Percentiles rank a stretch among this genome's conserved stretches.
Conservation (phyloP, 495 filamentous ascomycete genomes). For the Pseudevernia furfuracea region DNA sequence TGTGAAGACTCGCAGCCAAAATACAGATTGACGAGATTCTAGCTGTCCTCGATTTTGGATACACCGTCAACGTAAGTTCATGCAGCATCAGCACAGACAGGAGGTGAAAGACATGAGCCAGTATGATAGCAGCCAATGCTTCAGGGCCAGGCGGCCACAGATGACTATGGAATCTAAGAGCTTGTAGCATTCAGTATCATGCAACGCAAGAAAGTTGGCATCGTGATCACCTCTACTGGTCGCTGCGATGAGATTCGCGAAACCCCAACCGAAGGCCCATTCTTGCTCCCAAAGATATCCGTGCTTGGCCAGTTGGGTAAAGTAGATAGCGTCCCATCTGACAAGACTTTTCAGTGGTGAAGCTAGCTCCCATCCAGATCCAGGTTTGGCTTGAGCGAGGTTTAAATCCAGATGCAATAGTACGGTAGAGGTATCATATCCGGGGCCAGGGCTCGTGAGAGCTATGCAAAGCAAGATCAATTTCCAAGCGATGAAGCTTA, state of each 20-base stretch:
- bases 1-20: constrained; percentile 62
- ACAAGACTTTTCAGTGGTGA: constrained; percentile 47
- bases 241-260: constrained; percentile 45
- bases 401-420: constrained; percentile 40
- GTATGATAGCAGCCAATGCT: constrained; percentile 48
- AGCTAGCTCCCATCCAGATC: constrained; percentile 15
- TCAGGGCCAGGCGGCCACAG: constrained; percentile 6
- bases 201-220: constrained; percentile 5
- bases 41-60: constrained; percentile 26
- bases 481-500: constrained; percentile 56
- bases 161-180: constrained; percentile 1
- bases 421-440: constrained; percentile 83
- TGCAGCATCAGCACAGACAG: constrained; percentile 66
- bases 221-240: constrained; percentile 41
- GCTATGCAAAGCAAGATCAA: constrained; percentile 57
- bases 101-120: constrained; percentile 68
- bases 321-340: constrained; percentile 93
- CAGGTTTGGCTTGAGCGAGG: neutral
- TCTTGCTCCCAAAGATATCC: constrained; percentile 90
- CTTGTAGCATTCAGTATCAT: neutral
- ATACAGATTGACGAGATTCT: constrained; percentile 46
- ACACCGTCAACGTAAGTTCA: constrained; percentile 38
- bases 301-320: constrained; percentile 54
- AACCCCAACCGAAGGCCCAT: constrained; percentile 82
- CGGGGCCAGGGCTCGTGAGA: constrained; percentile 54